Percentiles rank a stretch among this genome's conserved stretches.
These are phyloP conservation scores for Pestalotiopsis sp. DNA, from an alignment of 2,329 filamentous ascomycete species.

Conservation along the genomic window DNA sequence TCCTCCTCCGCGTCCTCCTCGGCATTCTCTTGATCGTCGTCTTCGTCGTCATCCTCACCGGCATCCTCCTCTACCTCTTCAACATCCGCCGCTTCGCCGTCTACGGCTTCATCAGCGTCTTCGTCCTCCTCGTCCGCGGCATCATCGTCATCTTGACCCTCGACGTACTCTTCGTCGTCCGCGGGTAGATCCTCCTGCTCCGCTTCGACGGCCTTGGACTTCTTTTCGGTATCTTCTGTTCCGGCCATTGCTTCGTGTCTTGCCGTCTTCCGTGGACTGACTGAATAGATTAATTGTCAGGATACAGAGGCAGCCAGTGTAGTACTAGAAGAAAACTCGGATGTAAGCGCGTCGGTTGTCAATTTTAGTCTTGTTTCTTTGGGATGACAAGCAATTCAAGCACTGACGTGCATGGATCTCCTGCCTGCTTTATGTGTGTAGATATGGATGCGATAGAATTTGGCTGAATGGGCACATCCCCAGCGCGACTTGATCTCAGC, in stretches of 20 bases:
- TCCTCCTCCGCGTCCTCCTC: conserved; percentile 17
- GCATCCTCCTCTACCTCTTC: background rate
- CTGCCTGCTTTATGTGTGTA: no score
- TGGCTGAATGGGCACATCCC: no score
- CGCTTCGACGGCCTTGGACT: background rate
- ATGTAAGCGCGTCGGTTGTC: no score
- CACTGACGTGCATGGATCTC: no score
- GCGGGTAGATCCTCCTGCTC: background rate
- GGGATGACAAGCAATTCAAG: no score
- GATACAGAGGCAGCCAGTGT: no score
- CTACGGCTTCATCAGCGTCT: background rate
- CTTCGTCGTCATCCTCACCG: background rate
- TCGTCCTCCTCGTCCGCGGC: background rate
- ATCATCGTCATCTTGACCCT: background rate
- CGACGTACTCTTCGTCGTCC: conserved; percentile 1
- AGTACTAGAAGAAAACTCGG: no score
- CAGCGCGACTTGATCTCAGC: background rate
- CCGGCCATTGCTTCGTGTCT: background rate
- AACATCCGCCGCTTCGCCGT: background rate
- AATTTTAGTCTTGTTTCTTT: no score
- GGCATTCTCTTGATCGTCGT: conserved; percentile 10
- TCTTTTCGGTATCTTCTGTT: background rate
- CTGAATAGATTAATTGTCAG: background rate
- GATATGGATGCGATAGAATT: no score
- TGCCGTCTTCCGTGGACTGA: background rate